Base-by-base conservation (phyloP, 768 basidiomycete species). In the Suillus luteus region DNA sequence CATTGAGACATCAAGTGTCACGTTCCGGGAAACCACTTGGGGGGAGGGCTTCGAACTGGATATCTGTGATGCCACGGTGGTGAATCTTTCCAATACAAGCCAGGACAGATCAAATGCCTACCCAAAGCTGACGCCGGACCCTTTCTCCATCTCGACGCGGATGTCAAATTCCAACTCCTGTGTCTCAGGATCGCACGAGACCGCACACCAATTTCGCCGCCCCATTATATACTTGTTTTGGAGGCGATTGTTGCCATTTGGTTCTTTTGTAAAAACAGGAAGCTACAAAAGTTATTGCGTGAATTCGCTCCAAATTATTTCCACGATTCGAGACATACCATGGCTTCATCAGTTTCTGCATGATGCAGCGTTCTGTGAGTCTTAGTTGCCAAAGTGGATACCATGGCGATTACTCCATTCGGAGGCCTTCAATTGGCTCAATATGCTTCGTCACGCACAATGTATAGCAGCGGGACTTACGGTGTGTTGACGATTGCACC, bases 401-500 rank as follows among this genome's bases (percentile, higher is more conserved):
- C 93, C 85, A 97, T 83, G 2, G 82, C 76, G 49, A 96, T 84
- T 15, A 96, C 94, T 3, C 80, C 83, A 60, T 79, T 76, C 0
- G 93, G 93, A 15, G 91, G 92, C 40, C 77, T 79, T 41, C 38
- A 27, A 41, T 62, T 54, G 61, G 33, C 33, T 40, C 55, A 27
- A 35, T 4, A 22, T 55, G 38, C 33, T 49, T 40, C 40, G 59
- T 63, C 38, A 33, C 22, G 41, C 65, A 41, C 62, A 22, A 22
- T 35, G 62, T 43, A 22, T 51, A 57, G 2, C 6, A 33, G 31
- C 2, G 64, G 9, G 11, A 80, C 91, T 72, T 71, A 90, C 90
- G 96, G 95, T 6, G 96, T 97, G 72, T 97, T 96, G 55, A 99
- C 96, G 66, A 99, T 99, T 15, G 96, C 96, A 70, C 87, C 87